phyloP scores from a whole-genome alignment of 495 filamentous ascomycete genomes.

The Penicillium lagena region DNA sequence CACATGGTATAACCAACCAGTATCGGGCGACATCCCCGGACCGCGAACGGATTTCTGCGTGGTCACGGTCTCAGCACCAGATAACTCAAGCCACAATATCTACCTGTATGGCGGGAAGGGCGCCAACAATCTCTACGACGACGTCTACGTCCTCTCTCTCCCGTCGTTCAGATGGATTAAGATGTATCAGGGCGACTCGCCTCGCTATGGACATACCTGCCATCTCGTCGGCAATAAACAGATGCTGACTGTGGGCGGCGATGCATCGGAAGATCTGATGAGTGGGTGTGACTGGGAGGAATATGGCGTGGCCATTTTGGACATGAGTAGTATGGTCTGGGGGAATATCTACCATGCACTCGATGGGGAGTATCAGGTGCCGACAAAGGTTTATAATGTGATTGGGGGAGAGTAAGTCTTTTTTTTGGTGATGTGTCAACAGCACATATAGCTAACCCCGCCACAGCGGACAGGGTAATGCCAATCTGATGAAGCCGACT shows the following conservation, averaged over 20 bases:
- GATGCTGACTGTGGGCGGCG: conserved; percentile 36
- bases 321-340: conserved; percentile 28
- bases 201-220: conserved; percentile 32
- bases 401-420: conserved; percentile 20
- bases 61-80: conserved; percentile 17
- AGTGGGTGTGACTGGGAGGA: conserved; percentile 32
- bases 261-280: conserved; percentile 3
- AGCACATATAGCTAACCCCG: conserved; percentile 3
- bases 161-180: conserved; percentile 18
- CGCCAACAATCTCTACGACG: conserved; percentile 18
- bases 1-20: conserved; percentile 28
- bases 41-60: conserved; percentile 27
- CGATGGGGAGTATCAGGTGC: conserved; percentile 18
- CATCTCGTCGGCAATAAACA: conserved; percentile 26
- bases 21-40: conserved; percentile 22
- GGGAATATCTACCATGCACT: conserved; percentile 23
- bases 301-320: conserved; percentile 26
- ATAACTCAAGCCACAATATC: conserved; percentile 28
- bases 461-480: conserved; percentile 11
- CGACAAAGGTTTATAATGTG: conserved; percentile 8
- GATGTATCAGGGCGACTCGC: conserved; percentile 14
- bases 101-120: conserved; percentile 21
- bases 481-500: conserved; percentile 7
- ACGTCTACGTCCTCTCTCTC: conserved; percentile 28
- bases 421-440: neutral